A percentile compares a stretch with the other conserved stretches of the same genome.
These are phyloP conservation scores for Boletus reticuloceps DNA, from an alignment of 768 basidiomycete genomes.

Conservation along the genomic window DNA sequence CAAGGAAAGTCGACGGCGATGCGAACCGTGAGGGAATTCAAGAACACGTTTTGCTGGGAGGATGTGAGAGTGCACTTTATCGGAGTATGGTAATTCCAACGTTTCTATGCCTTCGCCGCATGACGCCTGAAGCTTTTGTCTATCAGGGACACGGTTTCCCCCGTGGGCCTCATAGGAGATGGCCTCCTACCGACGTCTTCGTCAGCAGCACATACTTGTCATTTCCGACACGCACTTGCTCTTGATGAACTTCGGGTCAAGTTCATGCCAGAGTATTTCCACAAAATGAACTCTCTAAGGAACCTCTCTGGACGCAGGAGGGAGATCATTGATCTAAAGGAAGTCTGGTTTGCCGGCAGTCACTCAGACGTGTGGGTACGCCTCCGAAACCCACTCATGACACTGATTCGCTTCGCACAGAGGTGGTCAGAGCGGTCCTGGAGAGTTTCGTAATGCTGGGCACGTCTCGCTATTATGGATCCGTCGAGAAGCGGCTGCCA, in stretches of 20 bases:
- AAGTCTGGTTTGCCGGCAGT: constrained; percentile 65
- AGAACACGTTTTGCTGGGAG: constrained; percentile 34
- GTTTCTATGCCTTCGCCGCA: too few relatives aligned
- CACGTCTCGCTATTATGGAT: constrained; percentile 33
- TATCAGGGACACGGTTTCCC: constrained; percentile 7
- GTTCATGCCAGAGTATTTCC: constrained; percentile 11
- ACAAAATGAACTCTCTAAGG: constrained; percentile 21
- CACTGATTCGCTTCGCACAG: constrained; percentile 7
- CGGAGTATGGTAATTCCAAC: not conserved
- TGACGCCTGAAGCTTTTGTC: not conserved
- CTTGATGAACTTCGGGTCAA: constrained; percentile 7
- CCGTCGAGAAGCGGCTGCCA: constrained; percentile 27
- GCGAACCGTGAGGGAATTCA: constrained; percentile 29
- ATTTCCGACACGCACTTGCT: constrained; percentile 8
- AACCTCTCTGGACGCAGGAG: too few relatives aligned
- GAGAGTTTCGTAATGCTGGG: constrained; percentile 18
- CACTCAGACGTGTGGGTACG: constrained; percentile 35
- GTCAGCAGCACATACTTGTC: not conserved
- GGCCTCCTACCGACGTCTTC: not conserved
- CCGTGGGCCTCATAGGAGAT: constrained; percentile 1
- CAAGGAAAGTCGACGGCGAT: constrained; percentile 2
- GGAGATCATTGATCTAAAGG: constrained; percentile 34
- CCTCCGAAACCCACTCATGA: too few relatives aligned
- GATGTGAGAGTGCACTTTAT: not conserved
- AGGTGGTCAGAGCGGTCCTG: constrained; percentile 23